Conservation (phyloP, 1,284 basidiomycete genomes). For the Afroboletus lepidellus region DNA sequence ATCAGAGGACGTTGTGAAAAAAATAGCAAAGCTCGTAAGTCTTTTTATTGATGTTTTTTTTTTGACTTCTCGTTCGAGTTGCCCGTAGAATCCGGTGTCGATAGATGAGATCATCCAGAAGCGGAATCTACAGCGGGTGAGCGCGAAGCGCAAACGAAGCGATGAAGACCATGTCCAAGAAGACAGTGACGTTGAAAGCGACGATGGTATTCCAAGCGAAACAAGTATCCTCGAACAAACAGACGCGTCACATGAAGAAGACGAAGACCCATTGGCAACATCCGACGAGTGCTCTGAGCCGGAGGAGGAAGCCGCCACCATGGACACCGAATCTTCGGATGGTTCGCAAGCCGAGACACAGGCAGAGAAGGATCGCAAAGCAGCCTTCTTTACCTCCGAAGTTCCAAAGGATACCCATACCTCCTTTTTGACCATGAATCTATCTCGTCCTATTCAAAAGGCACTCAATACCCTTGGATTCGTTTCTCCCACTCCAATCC, state of each 20-base stretch:
- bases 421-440: slow-evolving; percentile 84
- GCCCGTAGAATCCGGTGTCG: slow-evolving; percentile 69
- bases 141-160: slow-evolving; percentile 59
- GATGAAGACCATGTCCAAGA: slow-evolving; percentile 38
- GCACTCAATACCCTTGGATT: slow-evolving; percentile 83
- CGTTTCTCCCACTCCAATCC: slow-evolving; percentile 90
- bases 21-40: slow-evolving; percentile 64
- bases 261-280: slow-evolving; percentile 45
- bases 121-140: slow-evolving; percentile 46
- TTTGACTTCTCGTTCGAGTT: slow-evolving; percentile 13
- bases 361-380: slow-evolving; percentile 59
- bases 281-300: slow-evolving; percentile 35
- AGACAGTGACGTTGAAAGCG: slow-evolving; percentile 37
- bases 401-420: slow-evolving; percentile 46
- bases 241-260: slow-evolving; percentile 35
- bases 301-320: slow-evolving; percentile 21
- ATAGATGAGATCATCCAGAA: slow-evolving; percentile 91
- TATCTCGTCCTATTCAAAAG: slow-evolving; percentile 87
- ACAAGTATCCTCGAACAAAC: slow-evolving; percentile 37
- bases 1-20: slow-evolving; percentile 56
- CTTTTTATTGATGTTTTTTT: not conserved
- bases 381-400: slow-evolving; percentile 81
- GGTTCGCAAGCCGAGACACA: slow-evolving; percentile 41
- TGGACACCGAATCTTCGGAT: slow-evolving; percentile 36
- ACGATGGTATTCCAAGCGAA: slow-evolving; percentile 35